These are phyloP conservation scores for Thymus mandschuricus DNA, from an alignment of 257 asterid species.

Conservation along the genomic window DNA sequence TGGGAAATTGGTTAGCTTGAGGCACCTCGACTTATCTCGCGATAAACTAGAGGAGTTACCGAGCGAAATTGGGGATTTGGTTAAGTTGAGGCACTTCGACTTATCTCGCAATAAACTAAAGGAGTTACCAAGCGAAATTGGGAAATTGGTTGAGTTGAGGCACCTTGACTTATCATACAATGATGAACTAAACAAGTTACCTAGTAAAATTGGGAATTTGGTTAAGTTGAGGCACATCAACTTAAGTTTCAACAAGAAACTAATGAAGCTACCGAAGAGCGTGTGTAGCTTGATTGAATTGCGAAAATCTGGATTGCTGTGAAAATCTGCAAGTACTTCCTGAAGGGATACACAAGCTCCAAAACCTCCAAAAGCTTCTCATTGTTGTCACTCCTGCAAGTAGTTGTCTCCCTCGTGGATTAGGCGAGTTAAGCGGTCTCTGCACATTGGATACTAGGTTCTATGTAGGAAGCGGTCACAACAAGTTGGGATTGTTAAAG, in stretches of 20 bases:
- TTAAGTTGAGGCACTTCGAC: no score
- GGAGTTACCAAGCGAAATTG: no score
- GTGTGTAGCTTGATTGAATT: no score
- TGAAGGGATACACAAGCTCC: constrained; percentile 30
- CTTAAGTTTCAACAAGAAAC: background rate
- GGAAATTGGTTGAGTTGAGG: no score
- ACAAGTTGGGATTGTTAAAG: constrained; percentile 25
- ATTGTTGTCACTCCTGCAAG: background rate
- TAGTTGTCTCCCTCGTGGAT: constrained; percentile 1
- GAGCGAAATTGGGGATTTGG: no score
- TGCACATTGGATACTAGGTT: background rate
- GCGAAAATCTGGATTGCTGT: no score
- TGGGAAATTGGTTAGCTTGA: background rate
- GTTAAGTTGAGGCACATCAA: background rate
- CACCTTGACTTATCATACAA: no score
- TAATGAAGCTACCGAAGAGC: no score
- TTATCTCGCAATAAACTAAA: background rate
- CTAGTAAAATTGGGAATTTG: no score
- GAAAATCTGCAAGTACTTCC: constrained; percentile 21
- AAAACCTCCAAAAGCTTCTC: constrained; percentile 33
- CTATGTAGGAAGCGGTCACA: background rate
- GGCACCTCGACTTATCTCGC: background rate
- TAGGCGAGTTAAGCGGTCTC: constrained; percentile 20
- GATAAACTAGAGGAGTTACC: no score
- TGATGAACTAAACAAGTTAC: no score